Conservation (phyloP, 1,284 basidiomycete genomes). For the Boletus mariae region DNA sequence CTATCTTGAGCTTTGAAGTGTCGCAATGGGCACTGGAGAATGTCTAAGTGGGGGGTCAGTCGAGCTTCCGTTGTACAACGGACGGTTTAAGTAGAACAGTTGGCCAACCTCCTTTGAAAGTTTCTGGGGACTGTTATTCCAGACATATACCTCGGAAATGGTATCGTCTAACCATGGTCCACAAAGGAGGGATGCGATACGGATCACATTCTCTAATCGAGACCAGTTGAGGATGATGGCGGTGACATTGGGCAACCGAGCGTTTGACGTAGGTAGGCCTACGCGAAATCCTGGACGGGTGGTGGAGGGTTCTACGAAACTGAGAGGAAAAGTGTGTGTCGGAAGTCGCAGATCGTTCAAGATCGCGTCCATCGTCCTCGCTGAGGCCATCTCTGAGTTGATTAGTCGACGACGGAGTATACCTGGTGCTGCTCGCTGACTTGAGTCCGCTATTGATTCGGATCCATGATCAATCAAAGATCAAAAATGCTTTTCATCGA, state of each 20-base stretch:
- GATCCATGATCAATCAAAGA: neutral
- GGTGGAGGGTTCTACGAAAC: constrained; percentile 11
- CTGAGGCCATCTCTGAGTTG: constrained; percentile 4
- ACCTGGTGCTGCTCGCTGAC: neutral
- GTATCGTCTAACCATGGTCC: constrained; percentile 43
- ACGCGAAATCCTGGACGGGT: constrained; percentile 13
- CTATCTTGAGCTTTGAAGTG: constrained; percentile 43
- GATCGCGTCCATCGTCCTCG: constrained; percentile 10
- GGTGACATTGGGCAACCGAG: constrained; percentile 39
- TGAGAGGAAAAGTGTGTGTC: constrained; percentile 15
- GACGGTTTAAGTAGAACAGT: neutral
- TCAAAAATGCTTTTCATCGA: neutral
- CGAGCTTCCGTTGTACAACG: neutral
- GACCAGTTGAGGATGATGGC: constrained; percentile 66
- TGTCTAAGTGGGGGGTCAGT: constrained; percentile 35
- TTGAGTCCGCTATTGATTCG: neutral
- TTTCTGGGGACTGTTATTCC: constrained; percentile 57
- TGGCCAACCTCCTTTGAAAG: constrained; percentile 42
- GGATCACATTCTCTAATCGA: constrained; percentile 55
- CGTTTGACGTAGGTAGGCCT: constrained; percentile 6
- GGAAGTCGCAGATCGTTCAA: constrained; percentile 17
- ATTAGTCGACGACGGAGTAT: neutral
- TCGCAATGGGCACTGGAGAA: constrained; percentile 47
- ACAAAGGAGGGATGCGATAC: constrained; percentile 53
- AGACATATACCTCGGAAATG: constrained; percentile 51